phyloP scores from a whole-genome alignment of 768 basidiomycete species.

The Cystobasidium ongulense region DNA sequence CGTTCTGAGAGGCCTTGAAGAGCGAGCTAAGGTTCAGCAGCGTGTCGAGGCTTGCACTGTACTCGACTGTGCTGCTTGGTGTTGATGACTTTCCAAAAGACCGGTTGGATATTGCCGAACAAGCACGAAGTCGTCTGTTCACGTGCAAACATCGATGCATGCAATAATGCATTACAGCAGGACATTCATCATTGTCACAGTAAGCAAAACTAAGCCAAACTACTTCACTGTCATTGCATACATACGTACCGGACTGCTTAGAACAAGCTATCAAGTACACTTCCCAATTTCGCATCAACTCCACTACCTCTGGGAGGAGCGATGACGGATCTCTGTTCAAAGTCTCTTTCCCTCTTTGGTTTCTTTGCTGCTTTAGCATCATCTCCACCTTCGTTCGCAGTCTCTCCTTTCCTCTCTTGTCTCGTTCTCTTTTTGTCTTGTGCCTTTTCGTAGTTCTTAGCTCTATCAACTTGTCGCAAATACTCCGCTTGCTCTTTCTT shows the following conservation, averaged over 20 bases:
- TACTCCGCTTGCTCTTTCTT: constrained; percentile 83
- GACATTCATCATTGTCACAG: too few species aligned
- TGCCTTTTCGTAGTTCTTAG: constrained; percentile 52
- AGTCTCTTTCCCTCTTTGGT: constrained; percentile 9
- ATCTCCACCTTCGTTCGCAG: neutral
- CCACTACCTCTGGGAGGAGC: constrained; percentile 8
- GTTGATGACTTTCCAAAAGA: too few species aligned
- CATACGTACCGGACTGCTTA: neutral
- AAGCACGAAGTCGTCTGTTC: neutral
- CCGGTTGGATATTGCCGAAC: neutral
- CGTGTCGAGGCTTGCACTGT: too few species aligned
- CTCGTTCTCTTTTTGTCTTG: constrained; percentile 35
- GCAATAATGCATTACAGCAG: too few species aligned
- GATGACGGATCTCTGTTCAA: constrained; percentile 26
- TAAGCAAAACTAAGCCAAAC: too few species aligned
- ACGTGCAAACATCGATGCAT: neutral
- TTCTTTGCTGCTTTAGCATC: neutral
- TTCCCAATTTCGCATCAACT: constrained; percentile 20
- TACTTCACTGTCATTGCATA: too few species aligned
- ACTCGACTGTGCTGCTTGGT: too few species aligned
- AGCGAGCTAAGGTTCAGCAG: too few species aligned
- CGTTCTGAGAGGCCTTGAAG: too few species aligned
- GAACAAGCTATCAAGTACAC: constrained; percentile 33
- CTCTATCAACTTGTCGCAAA: constrained; percentile 85
- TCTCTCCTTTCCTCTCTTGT: neutral